phyloP scores from a whole-genome alignment of 179 eudicot genomes.

The Monotropa hypopitys region DNA sequence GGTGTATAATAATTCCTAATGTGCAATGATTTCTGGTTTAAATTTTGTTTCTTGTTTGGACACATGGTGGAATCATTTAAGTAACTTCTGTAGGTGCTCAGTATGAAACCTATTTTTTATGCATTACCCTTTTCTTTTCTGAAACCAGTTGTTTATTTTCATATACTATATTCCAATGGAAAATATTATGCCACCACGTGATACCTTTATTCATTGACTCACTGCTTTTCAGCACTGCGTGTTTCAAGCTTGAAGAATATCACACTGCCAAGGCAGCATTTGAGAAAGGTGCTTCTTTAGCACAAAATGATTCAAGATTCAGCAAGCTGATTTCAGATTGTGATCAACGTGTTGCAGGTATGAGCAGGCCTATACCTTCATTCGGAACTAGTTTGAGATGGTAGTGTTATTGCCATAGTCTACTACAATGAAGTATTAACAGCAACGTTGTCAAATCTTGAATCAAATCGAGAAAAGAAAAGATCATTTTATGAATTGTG shows the following conservation, averaged over 20 bases:
- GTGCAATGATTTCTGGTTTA: background rate
- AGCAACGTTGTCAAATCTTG: no score
- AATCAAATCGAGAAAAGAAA: no score
- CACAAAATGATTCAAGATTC: constrained; percentile 42
- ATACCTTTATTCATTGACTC: background rate
- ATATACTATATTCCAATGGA: background rate
- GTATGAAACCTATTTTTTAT: background rate
- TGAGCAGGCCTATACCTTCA: background rate
- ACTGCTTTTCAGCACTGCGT: constrained; percentile 29
- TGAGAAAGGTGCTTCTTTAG: constrained; percentile 44
- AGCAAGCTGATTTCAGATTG: constrained; percentile 48
- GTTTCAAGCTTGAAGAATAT: constrained; percentile 67
- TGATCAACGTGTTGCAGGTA: constrained; percentile 50
- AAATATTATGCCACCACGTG: background rate
- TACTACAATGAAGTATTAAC: no score
- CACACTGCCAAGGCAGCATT: constrained; percentile 61
- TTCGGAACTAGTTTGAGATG: background rate
- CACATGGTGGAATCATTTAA: background rate
- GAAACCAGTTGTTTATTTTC: background rate
- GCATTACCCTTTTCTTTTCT: background rate
- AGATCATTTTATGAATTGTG: no score
- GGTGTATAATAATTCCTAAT: background rate
- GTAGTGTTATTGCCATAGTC: background rate
- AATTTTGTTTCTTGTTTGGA: no score
- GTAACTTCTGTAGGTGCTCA: background rate